A percentile compares a stretch with the other conserved stretches of the same genome.
These are phyloP conservation scores for Actinidia polygama DNA, from an alignment of 179 eudicot species.

Conservation along the genomic window DNA sequence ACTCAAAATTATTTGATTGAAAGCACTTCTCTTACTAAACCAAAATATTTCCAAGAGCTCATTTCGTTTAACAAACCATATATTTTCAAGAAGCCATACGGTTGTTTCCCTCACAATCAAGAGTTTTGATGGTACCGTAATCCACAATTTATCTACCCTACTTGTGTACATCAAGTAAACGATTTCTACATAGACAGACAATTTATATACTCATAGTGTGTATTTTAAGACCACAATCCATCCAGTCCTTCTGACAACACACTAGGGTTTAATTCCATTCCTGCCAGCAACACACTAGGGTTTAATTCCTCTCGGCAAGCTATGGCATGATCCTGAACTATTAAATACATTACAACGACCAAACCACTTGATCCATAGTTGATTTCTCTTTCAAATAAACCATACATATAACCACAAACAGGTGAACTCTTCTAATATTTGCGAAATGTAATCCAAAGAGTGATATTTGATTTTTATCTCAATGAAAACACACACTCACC, in stretches of 20 bases:
- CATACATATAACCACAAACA: too few relatives aligned
- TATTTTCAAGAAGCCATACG: neutral
- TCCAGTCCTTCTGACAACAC: neutral
- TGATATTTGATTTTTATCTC: neutral
- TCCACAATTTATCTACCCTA: neutral
- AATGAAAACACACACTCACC: neutral
- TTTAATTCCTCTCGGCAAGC: too few relatives aligned
- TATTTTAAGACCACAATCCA: neutral
- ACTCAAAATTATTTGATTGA: too few relatives aligned
- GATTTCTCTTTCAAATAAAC: too few relatives aligned
- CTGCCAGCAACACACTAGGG: too few relatives aligned
- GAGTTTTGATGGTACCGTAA: neutral
- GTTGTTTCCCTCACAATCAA: neutral
- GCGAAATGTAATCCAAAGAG: neutral
- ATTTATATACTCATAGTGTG: neutral
- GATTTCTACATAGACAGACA: too few relatives aligned
- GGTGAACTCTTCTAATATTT: too few relatives aligned
- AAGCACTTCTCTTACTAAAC: too few relatives aligned
- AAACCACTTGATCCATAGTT: neutral
- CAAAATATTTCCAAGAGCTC: too few relatives aligned
- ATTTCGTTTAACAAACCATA: too few relatives aligned
- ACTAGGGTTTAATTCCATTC: too few relatives aligned
- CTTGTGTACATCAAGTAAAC: neutral
- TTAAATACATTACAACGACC: neutral
- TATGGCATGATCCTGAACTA: neutral